Evolutionary conservation across 805 yeast genomes (phyloP).

Genomic region (Ogataea nitratoaversa): DNA sequence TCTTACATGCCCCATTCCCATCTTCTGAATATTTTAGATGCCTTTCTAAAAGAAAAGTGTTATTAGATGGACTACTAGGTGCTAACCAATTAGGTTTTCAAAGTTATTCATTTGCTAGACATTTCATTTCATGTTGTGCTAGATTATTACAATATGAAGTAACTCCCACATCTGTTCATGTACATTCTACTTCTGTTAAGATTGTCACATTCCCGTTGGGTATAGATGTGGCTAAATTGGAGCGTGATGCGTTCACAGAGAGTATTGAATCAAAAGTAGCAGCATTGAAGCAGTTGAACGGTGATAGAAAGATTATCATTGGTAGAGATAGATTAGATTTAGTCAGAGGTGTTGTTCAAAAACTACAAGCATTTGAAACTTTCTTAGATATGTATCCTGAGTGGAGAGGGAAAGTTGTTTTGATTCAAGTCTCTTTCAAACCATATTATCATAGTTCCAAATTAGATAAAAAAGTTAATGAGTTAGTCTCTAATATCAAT

Average conservation of each 20-base stretch:
- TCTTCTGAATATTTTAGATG: constrained; percentile 91
- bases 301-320: constrained; percentile 71
- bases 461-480: constrained; percentile 78
- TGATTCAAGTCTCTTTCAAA: constrained; percentile 90
- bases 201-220: constrained; percentile 86
- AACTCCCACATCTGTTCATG: constrained; percentile 50
- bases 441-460: constrained; percentile 56
- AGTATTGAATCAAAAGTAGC: constrained; percentile 58
- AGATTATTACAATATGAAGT: constrained; percentile 82
- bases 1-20: constrained; percentile 90
- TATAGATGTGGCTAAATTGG: constrained; percentile 69
- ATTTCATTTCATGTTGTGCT: constrained; percentile 85
- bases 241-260: constrained; percentile 52
- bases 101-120: constrained; percentile 79
- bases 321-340: constrained; percentile 92
- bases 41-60: constrained; percentile 72
- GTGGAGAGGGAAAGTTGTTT: constrained; percentile 75
- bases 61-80: constrained; percentile 89
- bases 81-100: constrained; percentile 86
- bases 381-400: constrained; percentile 89
- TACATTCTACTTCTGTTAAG: constrained; percentile 73
- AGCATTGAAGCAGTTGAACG: constrained; percentile 60
- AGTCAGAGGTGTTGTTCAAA: constrained; percentile 91
- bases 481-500: constrained; percentile 77
- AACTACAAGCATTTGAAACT: constrained; percentile 84